Conservation (phyloP, 306 rosid genomes). For the Canavalia ensiformis region DNA sequence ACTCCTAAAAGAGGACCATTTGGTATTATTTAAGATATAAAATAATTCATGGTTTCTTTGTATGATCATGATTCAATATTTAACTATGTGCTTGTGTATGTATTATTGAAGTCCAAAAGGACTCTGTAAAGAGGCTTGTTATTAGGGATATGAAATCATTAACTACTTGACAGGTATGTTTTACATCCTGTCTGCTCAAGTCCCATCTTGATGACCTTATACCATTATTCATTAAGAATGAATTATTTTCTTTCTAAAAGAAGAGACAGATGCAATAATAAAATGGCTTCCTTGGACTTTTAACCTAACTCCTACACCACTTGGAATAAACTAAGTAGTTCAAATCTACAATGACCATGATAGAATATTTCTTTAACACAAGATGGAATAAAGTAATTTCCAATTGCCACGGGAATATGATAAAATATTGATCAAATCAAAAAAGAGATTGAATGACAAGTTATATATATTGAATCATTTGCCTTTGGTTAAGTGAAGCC, state of each 20-base stretch:
- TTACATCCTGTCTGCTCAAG: slow-evolving; percentile 17
- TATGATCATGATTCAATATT: background rate
- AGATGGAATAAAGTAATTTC: slow-evolving; percentile 16
- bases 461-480: background rate
- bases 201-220: slow-evolving; percentile 24
- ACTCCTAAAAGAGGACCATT: background rate
- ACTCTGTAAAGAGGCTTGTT: no score
- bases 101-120: no score
- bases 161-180: background rate
- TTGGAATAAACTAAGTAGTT: slow-evolving; percentile 40
- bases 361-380: slow-evolving; percentile 31
- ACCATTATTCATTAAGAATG: background rate
- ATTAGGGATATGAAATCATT: background rate
- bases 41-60: background rate
- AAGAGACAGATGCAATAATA: background rate
- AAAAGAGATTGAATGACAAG: background rate
- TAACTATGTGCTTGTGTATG: no score
- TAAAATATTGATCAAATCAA: slow-evolving; percentile 14
- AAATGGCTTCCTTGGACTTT: slow-evolving; percentile 15
- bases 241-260: background rate
- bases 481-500: background rate
- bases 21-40: background rate
- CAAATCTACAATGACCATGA: background rate
- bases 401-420: background rate
- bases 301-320: slow-evolving; percentile 47